phyloP scores from a whole-genome alignment of 352 stramenopile genomes.

The Globisporangium alternatum region DNA sequence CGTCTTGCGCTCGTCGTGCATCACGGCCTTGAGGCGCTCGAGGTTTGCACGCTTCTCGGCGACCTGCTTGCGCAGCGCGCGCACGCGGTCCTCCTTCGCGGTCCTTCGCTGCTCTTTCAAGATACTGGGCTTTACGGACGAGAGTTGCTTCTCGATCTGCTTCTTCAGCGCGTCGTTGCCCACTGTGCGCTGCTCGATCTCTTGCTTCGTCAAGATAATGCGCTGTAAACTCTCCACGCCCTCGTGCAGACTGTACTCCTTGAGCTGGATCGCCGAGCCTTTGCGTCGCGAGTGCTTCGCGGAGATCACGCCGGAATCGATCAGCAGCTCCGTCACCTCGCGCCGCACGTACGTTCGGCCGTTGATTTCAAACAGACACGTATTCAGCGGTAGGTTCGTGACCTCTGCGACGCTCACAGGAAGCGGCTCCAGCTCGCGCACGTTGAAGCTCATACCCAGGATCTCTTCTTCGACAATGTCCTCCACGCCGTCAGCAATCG shows the following conservation, averaged over 20 bases:
- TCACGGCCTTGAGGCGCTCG: slow-evolving; percentile 49
- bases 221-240: slow-evolving; percentile 69
- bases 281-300: slow-evolving; percentile 68
- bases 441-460: slow-evolving; percentile 52
- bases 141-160: slow-evolving; percentile 46
- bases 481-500: not conserved
- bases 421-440: slow-evolving; percentile 68
- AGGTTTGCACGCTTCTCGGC: slow-evolving; percentile 55
- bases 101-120: slow-evolving; percentile 45
- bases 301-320: slow-evolving; percentile 62
- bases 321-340: slow-evolving; percentile 64
- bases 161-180: slow-evolving; percentile 48
- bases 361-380: slow-evolving; percentile 76
- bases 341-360: slow-evolving; percentile 64
- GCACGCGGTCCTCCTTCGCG: slow-evolving; percentile 50
- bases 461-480: slow-evolving; percentile 52
- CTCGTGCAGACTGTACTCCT: slow-evolving; percentile 74
- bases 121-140: slow-evolving; percentile 36
- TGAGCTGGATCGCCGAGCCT: slow-evolving; percentile 70
- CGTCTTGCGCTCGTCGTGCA: slow-evolving; percentile 73
- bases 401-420: slow-evolving; percentile 57
- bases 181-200: slow-evolving; percentile 44
- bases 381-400: slow-evolving; percentile 75
- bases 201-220: slow-evolving; percentile 41
- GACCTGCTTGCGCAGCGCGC: slow-evolving; percentile 41